Evolutionary conservation across 495 filamentous ascomycete genomes (phyloP), one percentile per base, ranked within the genome.

Genomic region (Trichoderma gamsii): DNA sequence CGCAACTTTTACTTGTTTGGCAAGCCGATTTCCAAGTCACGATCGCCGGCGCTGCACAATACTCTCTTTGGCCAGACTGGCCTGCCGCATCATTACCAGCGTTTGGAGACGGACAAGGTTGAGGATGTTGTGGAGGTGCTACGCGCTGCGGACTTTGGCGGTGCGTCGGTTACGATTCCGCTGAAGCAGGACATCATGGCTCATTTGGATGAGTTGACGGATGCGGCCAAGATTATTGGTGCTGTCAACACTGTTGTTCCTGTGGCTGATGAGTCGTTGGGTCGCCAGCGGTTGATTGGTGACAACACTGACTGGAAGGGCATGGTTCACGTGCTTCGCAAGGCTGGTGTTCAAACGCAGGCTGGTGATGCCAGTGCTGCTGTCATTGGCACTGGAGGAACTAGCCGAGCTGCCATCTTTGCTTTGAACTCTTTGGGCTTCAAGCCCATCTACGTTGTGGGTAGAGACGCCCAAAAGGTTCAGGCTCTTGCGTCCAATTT

Each of bases 271-370:
- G 23, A 29, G 18, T 43, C 41, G 4, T 25, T 13, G 27, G 21
- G 23, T 5, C 32, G 71, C 27, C 65, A 71, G 15, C 84, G 79
- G 8, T 85, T 97, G 4, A 76, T 90, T 63, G 95, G 95, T 18
- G 90, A 91, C 73, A 99, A 99, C 80, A 97, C 94, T 25, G 95
- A 99, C 81, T 99, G 93, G 92, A 84, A 87, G 71, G 95, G 95
- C 61, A 99, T 99, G 88, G 86, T 87, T 15, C 84, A 86, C 66
- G 88, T 90, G 4, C 87, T 99, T n/a, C 87, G 87, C 66, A 85
- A 86, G 51, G 88, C 88, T 3, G 90, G 91, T 35, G 79, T 91
- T 27, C 79, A 71, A 71, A 63, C 72, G 67, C 59, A 73, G 70
- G 66, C 72, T 69, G 52, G 73, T 73, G 49, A 72, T 27, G 79